Conservation (phyloP, 192 early-diverging fungal species). For the Linnemannia schmuckeri region DNA sequence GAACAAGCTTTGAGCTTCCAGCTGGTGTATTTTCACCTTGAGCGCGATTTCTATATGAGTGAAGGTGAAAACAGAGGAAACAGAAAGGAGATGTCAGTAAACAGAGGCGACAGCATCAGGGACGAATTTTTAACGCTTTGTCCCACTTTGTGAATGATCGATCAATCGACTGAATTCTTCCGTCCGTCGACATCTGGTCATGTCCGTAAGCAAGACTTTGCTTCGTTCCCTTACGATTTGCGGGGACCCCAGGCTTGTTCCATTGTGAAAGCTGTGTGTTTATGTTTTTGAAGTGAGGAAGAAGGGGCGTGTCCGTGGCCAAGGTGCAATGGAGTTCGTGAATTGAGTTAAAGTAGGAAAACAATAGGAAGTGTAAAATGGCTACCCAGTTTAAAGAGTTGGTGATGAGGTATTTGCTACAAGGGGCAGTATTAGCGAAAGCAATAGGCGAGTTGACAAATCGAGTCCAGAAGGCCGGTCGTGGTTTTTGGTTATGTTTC, state of each 20-base stretch:
- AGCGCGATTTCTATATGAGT: slow-evolving; percentile 23
- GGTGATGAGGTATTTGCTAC: neutral
- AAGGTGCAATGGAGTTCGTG: neutral
- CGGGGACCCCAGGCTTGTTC: slow-evolving; percentile 49
- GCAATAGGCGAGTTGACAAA: neutral
- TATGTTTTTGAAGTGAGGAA: neutral
- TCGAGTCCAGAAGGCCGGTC: neutral
- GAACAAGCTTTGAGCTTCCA: slow-evolving; percentile 46
- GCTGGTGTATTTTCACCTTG: slow-evolving; percentile 25
- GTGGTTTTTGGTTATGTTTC: neutral
- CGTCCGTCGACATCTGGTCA: neutral
- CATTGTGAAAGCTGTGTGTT: slow-evolving; percentile 10
- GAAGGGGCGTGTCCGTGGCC: neutral
- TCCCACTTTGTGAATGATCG: neutral
- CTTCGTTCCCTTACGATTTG: slow-evolving; percentile 31
- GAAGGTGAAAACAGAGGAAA: neutral
- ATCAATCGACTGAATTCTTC: neutral
- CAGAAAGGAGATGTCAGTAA: neutral
- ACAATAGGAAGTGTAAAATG: neutral
- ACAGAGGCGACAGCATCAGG: neutral
- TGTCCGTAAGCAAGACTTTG: neutral
- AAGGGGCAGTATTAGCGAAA: neutral
- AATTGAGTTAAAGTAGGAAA: neutral
- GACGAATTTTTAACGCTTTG: neutral
- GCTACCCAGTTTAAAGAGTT: neutral